Base-by-base conservation (phyloP, 805 yeast species). In the Suhomyces sp. region DNA sequence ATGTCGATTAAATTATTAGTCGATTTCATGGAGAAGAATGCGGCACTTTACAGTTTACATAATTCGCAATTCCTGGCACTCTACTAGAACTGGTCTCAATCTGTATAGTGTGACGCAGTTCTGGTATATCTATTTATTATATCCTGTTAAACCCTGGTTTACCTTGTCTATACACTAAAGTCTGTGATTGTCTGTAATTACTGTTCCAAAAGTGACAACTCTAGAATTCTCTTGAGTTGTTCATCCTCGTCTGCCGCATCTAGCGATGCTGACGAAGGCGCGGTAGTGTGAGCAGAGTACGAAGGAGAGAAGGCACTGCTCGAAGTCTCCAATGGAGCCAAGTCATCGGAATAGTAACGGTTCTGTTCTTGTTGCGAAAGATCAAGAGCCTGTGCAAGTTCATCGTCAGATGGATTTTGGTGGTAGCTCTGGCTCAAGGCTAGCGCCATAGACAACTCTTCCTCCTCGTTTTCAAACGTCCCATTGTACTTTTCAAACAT, bases 401-500 rank as follows among this genome's bases (percentile, higher is more conserved):
- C 72, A n/a, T 61, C 66, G 41, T 73, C 79, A 6, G 49, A 54
- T 12, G 13, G n/a, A 5, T 53, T 53, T 6, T 51, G 54, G 5
- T 53, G 57, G 31, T 49, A 54, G 51, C 74, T 70, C 57, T 65
- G 60, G 49, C 74, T 70, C 56, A 79, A 54, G 4, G 82, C 70
- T 48, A 67, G 42, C 3, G 71, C 71, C 12, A 67, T 44, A 5
- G 67, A 57, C 9, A 67, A 48, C 48, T 66, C 69, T 15, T 65
- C 70, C 36, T 66, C 69, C n/a, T 54, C 60, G 13, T 64, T 67
- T 29, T 61, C 59, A 2, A 62, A 62, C 15, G 62, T 61, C 2
- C 85, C 86, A 59, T 81, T 81, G 60, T 72, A 81, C 62, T 74
- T 79, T 35, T 73, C 73, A 26, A 78, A 57, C 48, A 77, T 61